Evolutionary conservation across 305 asterid species (phyloP), one percentile per base, ranked within the genome.

Genomic region (Fraxinus dipetala): DNA sequence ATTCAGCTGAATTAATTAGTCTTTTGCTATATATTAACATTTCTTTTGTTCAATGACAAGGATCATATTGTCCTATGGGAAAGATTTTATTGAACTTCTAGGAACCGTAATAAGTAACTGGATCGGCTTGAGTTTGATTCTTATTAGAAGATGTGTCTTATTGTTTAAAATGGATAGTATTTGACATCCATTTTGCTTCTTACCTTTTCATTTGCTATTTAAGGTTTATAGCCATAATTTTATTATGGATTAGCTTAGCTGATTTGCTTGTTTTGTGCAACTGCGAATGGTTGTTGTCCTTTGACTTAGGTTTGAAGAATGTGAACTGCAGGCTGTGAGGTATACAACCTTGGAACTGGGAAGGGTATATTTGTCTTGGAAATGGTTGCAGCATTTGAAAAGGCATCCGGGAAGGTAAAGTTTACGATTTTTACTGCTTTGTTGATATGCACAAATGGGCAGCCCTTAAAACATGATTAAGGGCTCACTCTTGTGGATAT

Each of bases 261-360:
- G 11, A 6, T 78, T 16, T 54, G 30, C 69, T 77, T 77, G 9
- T 83, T 6, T 74, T 89, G 28, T 22, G 31, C 31, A 20, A 36
- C 43, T 36, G 43, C 43, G 2, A 22, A 61, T 61, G 70, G 3
- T 20, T 61, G 61, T 51, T 51, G 6, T 51, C 18, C 73, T 63
- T 35, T 30, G 73, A 79, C 67, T 79, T 67, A 38, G 48, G 18
- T 65, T 45, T 76, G 69, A 59, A 69, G 48, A 24, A 75, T 51
- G 32, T 67, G 48, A 77, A 81, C 74, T 48, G 83, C 89, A 96
- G 98, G 99, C 38, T 94, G 99, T 79, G 98, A 96, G 89, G 98
- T 96, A 74, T 96, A 93, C 89, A 96, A 94, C 87, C 91, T 96
- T 87, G 99, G 98, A 79, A 96, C 98, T n/a, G 99, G 99, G 84